Evolutionary conservation across 306 rosid species (phyloP).

Genomic region (Trifolium fragiferum): DNA sequence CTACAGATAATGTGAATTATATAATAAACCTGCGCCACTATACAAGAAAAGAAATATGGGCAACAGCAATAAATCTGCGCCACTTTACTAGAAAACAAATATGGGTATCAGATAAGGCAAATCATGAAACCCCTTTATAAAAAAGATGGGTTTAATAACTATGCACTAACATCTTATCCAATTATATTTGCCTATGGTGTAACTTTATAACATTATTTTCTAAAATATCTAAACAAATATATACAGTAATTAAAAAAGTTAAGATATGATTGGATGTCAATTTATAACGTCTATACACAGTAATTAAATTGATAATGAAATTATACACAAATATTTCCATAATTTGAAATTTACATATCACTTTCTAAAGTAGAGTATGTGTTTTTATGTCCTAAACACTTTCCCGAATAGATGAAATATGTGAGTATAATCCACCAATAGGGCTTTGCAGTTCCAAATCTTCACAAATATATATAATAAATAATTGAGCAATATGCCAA

Average conservation of each 20-base stretch:
- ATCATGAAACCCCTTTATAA: background rate
- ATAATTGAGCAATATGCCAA: background rate
- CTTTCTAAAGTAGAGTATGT: slow-evolving; percentile 1
- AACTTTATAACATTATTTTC: background rate
- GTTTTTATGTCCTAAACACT: slow-evolving; percentile 2
- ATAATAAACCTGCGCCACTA: background rate
- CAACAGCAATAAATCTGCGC: background rate
- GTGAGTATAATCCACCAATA: background rate
- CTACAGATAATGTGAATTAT: slow-evolving; percentile 3
- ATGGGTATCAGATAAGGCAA: background rate
- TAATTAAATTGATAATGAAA: background rate
- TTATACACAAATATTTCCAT: background rate
- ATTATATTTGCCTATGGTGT: background rate
- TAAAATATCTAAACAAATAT: background rate
- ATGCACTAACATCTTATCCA: background rate
- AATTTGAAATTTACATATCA: background rate
- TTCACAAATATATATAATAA: slow-evolving; percentile 15
- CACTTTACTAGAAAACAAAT: background rate
- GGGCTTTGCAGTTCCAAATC: background rate
- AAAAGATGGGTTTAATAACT: background rate
- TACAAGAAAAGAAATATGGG: too few species aligned
- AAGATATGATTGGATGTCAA: background rate
- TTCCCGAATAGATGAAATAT: background rate
- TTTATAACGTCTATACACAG: background rate
- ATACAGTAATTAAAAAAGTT: too few species aligned